phyloP scores from a whole-genome alignment of 2,329 filamentous ascomycete genomes.

The Penicillium sp. region DNA sequence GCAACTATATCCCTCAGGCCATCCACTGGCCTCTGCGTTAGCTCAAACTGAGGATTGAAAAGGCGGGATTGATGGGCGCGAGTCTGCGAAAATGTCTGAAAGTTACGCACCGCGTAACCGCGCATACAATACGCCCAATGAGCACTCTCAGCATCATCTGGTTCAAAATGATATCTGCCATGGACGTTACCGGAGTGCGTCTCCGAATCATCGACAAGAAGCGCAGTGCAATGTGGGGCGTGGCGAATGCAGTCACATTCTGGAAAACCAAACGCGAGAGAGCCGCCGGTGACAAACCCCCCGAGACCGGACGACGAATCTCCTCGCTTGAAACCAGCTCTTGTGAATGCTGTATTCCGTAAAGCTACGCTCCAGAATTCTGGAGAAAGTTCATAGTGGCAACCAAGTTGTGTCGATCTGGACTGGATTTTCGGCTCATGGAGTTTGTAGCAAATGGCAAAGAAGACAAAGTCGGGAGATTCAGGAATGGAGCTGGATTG shows the following conservation, averaged over 20 bases:
- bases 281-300: constrained; percentile 13
- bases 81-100: not conserved
- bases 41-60: not conserved
- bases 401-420: constrained; percentile 9
- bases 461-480: constrained; percentile 34
- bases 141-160: not conserved
- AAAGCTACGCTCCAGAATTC: not conserved
- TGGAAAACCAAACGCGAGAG: constrained; percentile 30
- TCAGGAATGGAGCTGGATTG: constrained; percentile 34
- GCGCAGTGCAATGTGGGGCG: constrained; percentile 30
- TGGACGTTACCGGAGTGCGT: constrained; percentile 8
- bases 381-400: constrained; percentile 1
- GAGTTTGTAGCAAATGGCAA: constrained; percentile 28
- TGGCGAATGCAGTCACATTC: constrained; percentile 36
- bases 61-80: not conserved
- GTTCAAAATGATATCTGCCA: not conserved
- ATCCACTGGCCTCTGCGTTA: no score
- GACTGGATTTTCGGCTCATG: not conserved
- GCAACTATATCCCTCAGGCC: constrained; percentile 5
- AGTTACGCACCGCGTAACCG: not conserved
- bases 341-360: not conserved
- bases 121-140: not conserved
- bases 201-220: constrained; percentile 9
- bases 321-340: not conserved
- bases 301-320: constrained; percentile 32